Percentiles rank a stretch among this genome's conserved stretches.
Conservation (phyloP, 352 stramenopile genomes). For the Pseudoperonospora humuli region DNA sequence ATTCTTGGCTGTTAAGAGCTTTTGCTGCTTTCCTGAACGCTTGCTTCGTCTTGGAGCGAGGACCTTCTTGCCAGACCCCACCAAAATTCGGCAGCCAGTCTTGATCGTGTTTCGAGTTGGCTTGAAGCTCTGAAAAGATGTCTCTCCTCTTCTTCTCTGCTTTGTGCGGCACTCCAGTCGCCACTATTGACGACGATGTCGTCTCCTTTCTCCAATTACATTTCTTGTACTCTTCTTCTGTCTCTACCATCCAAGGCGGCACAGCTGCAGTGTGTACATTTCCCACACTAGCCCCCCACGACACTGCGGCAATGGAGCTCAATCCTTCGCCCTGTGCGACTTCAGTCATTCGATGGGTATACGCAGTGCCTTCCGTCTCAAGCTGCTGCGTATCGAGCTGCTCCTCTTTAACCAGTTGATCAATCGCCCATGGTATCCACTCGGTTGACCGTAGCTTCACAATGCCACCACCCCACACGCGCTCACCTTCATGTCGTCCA, state of each 20-base stretch:
- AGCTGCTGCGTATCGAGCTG: conserved; percentile 5
- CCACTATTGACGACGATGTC: neutral
- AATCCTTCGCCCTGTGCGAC: conserved; percentile 34
- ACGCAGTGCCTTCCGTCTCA: conserved; percentile 3
- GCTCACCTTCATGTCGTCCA: conserved; percentile 36
- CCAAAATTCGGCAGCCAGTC: conserved; percentile 76
- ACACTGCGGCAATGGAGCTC: conserved; percentile 29
- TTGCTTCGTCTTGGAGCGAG: conserved; percentile 48
- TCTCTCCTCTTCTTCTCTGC: conserved; percentile 16
- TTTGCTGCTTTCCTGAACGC: conserved; percentile 32
- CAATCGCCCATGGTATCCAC: conserved; percentile 51
- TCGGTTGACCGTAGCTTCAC: conserved; percentile 46
- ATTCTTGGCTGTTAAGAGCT: too few species aligned
- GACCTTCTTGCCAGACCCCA: conserved; percentile 64
- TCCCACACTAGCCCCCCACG: conserved; percentile 32
- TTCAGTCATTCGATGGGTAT: conserved; percentile 45
- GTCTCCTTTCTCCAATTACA: conserved; percentile 33
- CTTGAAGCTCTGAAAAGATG: conserved; percentile 28
- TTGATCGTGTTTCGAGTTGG: conserved; percentile 20
- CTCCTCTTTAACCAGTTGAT: conserved; percentile 44
- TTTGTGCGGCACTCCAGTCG: neutral
- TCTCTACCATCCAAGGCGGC: conserved; percentile 67
- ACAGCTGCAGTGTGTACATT: conserved; percentile 63
- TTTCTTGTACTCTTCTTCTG: conserved; percentile 61
- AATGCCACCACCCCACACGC: conserved; percentile 62